phyloP scores from a whole-genome alignment of 2,329 filamentous ascomycete species.

The Emergomyces africanus region DNA sequence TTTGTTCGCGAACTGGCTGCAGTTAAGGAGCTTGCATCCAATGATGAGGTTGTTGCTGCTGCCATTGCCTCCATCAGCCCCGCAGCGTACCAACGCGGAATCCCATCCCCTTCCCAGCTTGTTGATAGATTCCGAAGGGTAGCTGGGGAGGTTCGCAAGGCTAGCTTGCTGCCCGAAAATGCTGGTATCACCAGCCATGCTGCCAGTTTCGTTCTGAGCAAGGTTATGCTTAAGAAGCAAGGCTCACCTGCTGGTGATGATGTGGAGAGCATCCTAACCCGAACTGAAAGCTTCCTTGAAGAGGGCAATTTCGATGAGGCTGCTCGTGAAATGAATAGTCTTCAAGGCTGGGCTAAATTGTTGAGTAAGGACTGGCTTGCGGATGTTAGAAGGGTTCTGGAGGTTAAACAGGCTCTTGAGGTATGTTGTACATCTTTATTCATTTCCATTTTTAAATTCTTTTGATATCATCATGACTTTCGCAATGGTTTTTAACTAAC shows the following conservation, averaged over 20 bases:
- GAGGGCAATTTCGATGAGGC: conserved; percentile 87
- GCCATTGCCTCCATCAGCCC: conserved; percentile 97
- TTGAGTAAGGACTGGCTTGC: conserved; percentile 86
- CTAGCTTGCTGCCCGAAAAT: conserved; percentile 78
- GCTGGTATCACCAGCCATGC: conserved; percentile 92
- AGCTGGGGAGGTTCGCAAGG: conserved; percentile 84
- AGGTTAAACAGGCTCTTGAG: conserved; percentile 92
- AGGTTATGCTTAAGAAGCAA: conserved; percentile 92
- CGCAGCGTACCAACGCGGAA: conserved; percentile 78
- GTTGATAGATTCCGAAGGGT: conserved; percentile 95
- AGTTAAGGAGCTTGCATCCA: conserved; percentile 77
- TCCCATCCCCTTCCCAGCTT: conserved; percentile 70
- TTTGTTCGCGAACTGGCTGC: conserved; percentile 90
- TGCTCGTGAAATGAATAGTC: conserved; percentile 85
- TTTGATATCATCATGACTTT: too few species aligned
- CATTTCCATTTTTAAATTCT: background rate
- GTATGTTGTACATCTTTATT: conserved; percentile 44
- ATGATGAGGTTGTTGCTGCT: conserved; percentile 76
- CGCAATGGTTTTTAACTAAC: conserved; percentile 10
- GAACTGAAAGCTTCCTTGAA: conserved; percentile 81
- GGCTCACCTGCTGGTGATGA: conserved; percentile 72
- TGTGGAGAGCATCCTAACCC: conserved; percentile 82
- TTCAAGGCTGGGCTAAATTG: conserved; percentile 91
- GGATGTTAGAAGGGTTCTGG: conserved; percentile 82
- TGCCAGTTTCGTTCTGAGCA: conserved; percentile 77